Evolutionary conservation across 2,329 filamentous ascomycete genomes (phyloP), one percentile per base, ranked within the genome.

Genomic region (Talaromyces marneffei): DNA sequence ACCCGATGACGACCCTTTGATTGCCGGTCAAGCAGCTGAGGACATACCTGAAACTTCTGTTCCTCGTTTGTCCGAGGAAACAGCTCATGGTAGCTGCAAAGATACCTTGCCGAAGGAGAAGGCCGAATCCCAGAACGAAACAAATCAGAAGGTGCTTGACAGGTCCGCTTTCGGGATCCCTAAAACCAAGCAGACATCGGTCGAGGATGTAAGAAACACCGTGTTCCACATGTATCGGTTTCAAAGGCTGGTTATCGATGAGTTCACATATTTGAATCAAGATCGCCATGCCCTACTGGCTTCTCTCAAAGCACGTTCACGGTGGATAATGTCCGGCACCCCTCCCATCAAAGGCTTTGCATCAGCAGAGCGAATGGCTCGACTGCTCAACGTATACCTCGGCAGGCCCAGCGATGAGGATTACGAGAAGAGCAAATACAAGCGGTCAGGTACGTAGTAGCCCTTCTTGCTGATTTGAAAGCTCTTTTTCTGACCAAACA

Each of bases 311-410:
- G 79, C 82, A 10, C 74, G 78, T 44, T 83, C 81, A 42, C 80
- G 79, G 59, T 88, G 86, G 85, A 76, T 86, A 6, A 73, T 89
- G 1, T 88, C 85, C 0, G 86, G 83, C 2, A 89, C 86, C 0
- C 86, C 86, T 1, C 77, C 79, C 0, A 67, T 87, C 2, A 77
- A 78, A 4, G 80, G 83, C 59, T 86, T 86, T 66, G 78, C 80
- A 0, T 83, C 87, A 64, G 75, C 88, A 8, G 83, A 86, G 57
- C 78, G 78, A 16, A 84, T 87, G 61, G 84, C 84, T 0, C 74
- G 73, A 1, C 79, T 87, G 16, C 68, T 89, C 1, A 79, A 81
- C 1, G 72, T 86, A 23, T 77, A 79, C 50, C 72, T 89, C 0
- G 85, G 83, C 2, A 70, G 81, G 14, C 4, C 48, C 20, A 79